Base-by-base conservation (phyloP, 192 early-diverging fungal genomes). In the Fimicolochytrium jonesii region DNA sequence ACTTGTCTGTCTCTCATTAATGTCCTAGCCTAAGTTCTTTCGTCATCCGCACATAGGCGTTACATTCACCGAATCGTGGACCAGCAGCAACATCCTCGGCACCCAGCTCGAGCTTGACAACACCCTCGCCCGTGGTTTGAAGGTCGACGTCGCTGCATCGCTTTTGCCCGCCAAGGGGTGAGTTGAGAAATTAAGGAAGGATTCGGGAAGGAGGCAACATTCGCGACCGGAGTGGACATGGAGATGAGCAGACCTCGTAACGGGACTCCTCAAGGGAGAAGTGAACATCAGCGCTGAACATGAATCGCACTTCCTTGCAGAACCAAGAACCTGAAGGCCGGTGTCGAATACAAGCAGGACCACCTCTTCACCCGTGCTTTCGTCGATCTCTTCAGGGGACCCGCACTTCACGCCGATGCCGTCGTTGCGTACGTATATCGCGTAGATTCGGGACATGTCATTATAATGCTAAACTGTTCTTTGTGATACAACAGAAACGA, bases 31-130 rank as follows among this genome's bases (percentile, higher is more conserved):
- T 42, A 15, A 42, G 15, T 1, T 37, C 47, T n/a, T 41, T 41
- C 9, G 13, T 64, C 11, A 39, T 23, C 6, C 35, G 23, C 18
- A 9, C 36, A 18, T 55, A 81, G 80, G 80, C 41, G 79, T 97
- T 23, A 89, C 92, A 61, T 87, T 97, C 77, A 97, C 95, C 67
- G 93, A 96, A 79, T 83, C 90, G 51, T 99, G 97, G 97, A 94
- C 88, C 77, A 93, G 94, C 55, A 79, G 76, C 75, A 97, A 98
- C 82, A 80, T 92, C 54, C 76, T 99, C 42, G 90, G 87, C 58
- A 90, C 87, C 56, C 87, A 94, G 78, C 80, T 97, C 59, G 97
- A 98, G 78, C 78, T 97, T 26, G 85, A 88, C 65, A 92, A 98
- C 85, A 87, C 88, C 75, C 75, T 98, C 36, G 93, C 95, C 69